A percentile compares a stretch with the other conserved stretches of the same genome.
Conservation (phyloP, 768 basidiomycete genomes). For the Lactifluus subvellereus region DNA sequence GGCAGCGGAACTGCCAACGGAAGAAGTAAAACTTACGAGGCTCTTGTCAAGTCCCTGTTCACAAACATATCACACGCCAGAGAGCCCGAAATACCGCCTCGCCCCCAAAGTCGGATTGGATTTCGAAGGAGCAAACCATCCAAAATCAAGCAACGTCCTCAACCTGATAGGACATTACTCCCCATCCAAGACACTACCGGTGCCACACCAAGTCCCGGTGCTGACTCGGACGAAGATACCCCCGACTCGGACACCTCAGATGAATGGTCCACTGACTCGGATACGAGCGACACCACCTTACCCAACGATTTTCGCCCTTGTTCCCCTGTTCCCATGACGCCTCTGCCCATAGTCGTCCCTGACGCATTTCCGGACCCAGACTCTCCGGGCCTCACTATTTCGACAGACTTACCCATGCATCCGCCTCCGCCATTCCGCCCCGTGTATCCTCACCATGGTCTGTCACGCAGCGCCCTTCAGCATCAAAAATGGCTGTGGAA, state of each 20-base stretch:
- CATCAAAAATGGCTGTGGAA: slow-evolving; percentile 62
- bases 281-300: slow-evolving; percentile 15
- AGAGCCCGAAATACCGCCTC: slow-evolving; percentile 18
- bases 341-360: slow-evolving; percentile 14
- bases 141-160: not conserved
- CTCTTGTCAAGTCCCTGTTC: slow-evolving; percentile 23
- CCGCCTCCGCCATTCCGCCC: not conserved
- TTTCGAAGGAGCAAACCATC: slow-evolving; percentile 5
- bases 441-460: slow-evolving; percentile 44
- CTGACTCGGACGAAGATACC: slow-evolving; percentile 18
- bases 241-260: slow-evolving; percentile 23
- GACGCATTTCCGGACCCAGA: slow-evolving; percentile 15
- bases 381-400: not conserved
- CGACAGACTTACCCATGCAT: slow-evolving; percentile 4
- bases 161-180: not conserved
- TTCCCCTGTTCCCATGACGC: not conserved
- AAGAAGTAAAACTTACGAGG: slow-evolving; percentile 18
- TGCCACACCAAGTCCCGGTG: not conserved
- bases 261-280: slow-evolving; percentile 25
- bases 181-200: not conserved
- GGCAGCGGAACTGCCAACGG: not conserved
- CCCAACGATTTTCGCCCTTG: slow-evolving; percentile 6
- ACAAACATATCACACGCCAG: slow-evolving; percentile 19
- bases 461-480: slow-evolving; percentile 53
- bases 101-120: slow-evolving; percentile 25